Conservation (phyloP, 345 rosid genomes). For the Citrus australasica region DNA sequence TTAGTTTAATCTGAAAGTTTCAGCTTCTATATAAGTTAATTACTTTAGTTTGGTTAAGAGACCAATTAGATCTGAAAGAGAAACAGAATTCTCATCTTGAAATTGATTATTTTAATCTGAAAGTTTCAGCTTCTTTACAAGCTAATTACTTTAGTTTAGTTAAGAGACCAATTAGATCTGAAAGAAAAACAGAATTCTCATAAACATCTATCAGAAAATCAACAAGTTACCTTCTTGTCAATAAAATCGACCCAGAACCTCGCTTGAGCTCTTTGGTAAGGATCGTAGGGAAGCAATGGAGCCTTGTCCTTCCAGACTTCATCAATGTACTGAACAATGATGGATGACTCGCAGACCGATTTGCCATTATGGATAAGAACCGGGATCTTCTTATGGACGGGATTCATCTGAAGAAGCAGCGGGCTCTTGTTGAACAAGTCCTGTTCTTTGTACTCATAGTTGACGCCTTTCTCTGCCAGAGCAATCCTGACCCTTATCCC, state of each 20-base stretch:
- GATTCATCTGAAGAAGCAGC: not conserved
- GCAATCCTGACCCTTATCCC: not conserved
- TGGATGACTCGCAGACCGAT: not conserved
- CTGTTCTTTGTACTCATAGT: not conserved
- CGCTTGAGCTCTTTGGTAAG: not conserved
- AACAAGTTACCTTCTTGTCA: not conserved
- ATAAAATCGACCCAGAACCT: not conserved
- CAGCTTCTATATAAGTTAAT: no score
- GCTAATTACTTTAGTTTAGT: no score
- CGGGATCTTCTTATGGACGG: not conserved
- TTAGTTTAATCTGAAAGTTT: no score
- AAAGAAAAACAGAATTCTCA: no score
- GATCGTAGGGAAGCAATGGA: not conserved
- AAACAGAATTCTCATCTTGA: no score
- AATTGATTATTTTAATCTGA: no score
- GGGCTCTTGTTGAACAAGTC: not conserved
- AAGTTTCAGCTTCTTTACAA: no score
- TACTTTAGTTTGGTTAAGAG: no score
- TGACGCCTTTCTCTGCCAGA: not conserved
- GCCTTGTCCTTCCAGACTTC: not conserved
- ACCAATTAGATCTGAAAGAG: no score
- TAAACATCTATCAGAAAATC: no score
- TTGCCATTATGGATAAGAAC: not conserved
- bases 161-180: no score
- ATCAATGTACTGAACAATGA: not conserved